Percentiles rank a stretch among this genome's conserved stretches.
phyloP scores from a whole-genome alignment of 1,284 basidiomycete genomes.

The Gomphus bonarii region DNA sequence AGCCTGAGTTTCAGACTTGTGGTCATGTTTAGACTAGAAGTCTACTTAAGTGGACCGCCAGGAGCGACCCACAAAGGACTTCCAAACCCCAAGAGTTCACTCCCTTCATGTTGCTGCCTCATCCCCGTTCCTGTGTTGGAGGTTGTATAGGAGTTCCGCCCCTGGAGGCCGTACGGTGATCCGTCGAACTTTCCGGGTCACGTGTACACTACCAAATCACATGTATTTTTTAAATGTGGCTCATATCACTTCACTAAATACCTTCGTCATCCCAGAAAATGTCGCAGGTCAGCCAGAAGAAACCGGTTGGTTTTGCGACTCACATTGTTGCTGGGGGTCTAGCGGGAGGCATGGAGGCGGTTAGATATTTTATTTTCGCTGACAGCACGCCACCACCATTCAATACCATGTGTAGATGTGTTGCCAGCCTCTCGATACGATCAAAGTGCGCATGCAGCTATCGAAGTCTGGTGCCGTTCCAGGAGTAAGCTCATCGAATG shows the following conservation, averaged over 20 bases:
- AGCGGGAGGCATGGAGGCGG: slow-evolving; percentile 87
- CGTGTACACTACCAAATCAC: too few species aligned
- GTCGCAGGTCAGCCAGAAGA: slow-evolving; percentile 29
- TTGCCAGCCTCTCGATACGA: slow-evolving; percentile 88
- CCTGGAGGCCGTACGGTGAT: too few species aligned
- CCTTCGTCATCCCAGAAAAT: background rate
- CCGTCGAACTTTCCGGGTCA: too few species aligned
- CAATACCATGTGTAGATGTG: slow-evolving; percentile 35
- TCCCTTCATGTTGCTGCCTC: too few species aligned
- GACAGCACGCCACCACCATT: background rate
- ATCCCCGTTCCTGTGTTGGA: too few species aligned
- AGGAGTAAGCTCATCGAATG: slow-evolving; percentile 48
- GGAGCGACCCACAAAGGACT: too few species aligned
- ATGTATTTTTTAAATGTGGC: too few species aligned
- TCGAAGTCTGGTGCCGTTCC: slow-evolving; percentile 66
- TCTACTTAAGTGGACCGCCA: too few species aligned
- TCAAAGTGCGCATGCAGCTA: slow-evolving; percentile 98
- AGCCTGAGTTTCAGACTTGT: too few species aligned
- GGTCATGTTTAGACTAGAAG: too few species aligned
- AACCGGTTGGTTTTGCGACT: slow-evolving; percentile 74
- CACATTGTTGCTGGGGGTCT: slow-evolving; percentile 89
- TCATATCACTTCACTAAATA: background rate
- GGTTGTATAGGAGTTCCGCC: too few species aligned
- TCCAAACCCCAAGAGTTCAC: too few species aligned
- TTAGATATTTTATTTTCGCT: slow-evolving; percentile 28